Conservation (phyloP, 108 stramenopile species). For the Bacterosira constricta region DNA sequence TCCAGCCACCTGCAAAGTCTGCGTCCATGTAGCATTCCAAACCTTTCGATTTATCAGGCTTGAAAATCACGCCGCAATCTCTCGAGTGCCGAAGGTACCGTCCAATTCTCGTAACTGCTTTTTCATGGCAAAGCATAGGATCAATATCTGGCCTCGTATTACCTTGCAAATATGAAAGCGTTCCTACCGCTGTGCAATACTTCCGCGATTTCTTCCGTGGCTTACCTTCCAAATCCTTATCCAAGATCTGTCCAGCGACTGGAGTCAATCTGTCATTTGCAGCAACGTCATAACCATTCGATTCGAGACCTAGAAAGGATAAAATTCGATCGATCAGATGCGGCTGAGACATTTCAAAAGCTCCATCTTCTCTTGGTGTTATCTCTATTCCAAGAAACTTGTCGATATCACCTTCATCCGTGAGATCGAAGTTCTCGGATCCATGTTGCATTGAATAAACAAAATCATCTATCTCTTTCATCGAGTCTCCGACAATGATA, state of each 20-base stretch:
- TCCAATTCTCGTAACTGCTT: conserved; percentile 53
- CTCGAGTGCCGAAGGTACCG: conserved; percentile 47
- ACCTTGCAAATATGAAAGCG: too few species aligned
- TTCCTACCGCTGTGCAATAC: too few species aligned
- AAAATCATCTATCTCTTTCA: conserved; percentile 24
- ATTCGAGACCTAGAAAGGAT: background rate
- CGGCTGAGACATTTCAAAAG: conserved; percentile 50
- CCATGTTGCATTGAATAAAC: conserved; percentile 29
- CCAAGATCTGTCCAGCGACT: too few species aligned
- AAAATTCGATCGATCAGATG: conserved; percentile 47
- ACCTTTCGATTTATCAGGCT: conserved; percentile 12
- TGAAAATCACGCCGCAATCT: conserved; percentile 46
- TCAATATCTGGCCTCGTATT: too few species aligned
- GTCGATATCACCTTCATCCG: conserved; percentile 47
- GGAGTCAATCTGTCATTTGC: too few species aligned
- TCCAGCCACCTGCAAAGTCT: conserved; percentile 55
- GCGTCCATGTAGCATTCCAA: conserved; percentile 56
- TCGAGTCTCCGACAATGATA: conserved; percentile 43
- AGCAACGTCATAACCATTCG: too few species aligned
- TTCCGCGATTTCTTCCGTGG: too few species aligned
- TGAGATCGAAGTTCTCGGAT: conserved; percentile 21
- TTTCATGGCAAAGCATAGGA: conserved; percentile 53
- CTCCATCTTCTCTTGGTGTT: conserved; percentile 20
- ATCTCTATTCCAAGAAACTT: conserved; percentile 61
- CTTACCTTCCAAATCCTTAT: too few species aligned